A percentile compares a stretch with the other conserved stretches of the same genome.
phyloP scores from a whole-genome alignment of 495 filamentous ascomycete genomes.

The Penicillium canescens region DNA sequence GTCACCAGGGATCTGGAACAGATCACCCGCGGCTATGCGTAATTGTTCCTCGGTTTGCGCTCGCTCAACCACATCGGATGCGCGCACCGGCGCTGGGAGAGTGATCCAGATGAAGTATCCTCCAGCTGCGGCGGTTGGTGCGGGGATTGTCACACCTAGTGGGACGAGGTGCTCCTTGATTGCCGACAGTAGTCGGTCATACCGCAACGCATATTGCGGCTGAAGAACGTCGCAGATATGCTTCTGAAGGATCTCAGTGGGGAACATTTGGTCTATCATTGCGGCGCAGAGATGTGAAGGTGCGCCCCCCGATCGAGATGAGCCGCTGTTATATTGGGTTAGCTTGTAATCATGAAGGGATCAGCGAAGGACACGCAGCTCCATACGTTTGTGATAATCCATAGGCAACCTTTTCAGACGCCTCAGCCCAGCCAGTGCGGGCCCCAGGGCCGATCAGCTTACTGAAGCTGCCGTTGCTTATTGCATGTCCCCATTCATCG shows the following conservation, averaged over 20 bases:
- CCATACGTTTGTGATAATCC: conserved; percentile 67
- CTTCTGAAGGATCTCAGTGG: conserved; percentile 45
- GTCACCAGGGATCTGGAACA: conserved; percentile 69
- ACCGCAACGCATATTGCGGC: conserved; percentile 57
- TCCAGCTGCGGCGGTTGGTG: conserved; percentile 44
- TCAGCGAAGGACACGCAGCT: neutral
- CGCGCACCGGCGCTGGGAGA: conserved; percentile 53
- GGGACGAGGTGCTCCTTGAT: conserved; percentile 57
- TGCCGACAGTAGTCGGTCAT: conserved; percentile 50
- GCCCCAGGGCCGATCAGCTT: conserved; percentile 81
- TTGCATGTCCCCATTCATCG: conserved; percentile 67
- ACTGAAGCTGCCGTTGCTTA: conserved; percentile 81
- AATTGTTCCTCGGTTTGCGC: conserved; percentile 60
- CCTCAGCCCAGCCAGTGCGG: conserved; percentile 83
- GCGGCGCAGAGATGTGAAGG: conserved; percentile 71
- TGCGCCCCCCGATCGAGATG: conserved; percentile 71
- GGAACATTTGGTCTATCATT: conserved; percentile 61
- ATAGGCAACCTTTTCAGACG: conserved; percentile 61
- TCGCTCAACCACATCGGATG: conserved; percentile 53
- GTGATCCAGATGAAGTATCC: conserved; percentile 84
- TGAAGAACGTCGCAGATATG: conserved; percentile 52
- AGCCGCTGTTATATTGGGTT: conserved; percentile 48
- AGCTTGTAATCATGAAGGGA: conserved; percentile 4
- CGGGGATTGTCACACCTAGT: conserved; percentile 55
- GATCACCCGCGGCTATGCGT: conserved; percentile 59